Conservation (phyloP, 805 yeast species). For the Nakazawaea anatomiae region DNA sequence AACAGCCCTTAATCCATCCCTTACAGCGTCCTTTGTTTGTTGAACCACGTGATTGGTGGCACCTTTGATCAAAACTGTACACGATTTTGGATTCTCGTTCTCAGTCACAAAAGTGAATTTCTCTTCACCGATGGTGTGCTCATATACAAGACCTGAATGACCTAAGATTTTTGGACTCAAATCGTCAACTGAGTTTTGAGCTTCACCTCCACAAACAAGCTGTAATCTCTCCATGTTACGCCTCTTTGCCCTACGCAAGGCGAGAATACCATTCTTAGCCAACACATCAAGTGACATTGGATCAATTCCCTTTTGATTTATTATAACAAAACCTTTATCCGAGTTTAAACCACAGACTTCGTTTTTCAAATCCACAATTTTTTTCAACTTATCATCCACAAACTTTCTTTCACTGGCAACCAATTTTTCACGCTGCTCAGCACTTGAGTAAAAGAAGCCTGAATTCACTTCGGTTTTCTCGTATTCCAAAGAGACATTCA, state of each 20-base stretch:
- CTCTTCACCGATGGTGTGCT: slow-evolving; percentile 93
- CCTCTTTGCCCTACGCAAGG: slow-evolving; percentile 96
- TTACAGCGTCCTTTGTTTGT: slow-evolving; percentile 94
- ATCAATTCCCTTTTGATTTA: slow-evolving; percentile 97
- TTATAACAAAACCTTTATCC: slow-evolving; percentile 79
- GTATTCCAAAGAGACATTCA: slow-evolving; percentile 92
- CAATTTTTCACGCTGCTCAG: slow-evolving; percentile 93
- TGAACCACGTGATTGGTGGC: slow-evolving; percentile 83
- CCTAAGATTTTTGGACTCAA: slow-evolving; percentile 77
- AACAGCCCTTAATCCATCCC: slow-evolving; percentile 95
- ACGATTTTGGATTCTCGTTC: slow-evolving; percentile 81
- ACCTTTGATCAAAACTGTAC: slow-evolving; percentile 88
- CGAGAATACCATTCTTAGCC: slow-evolving; percentile 89
- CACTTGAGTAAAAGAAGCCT: slow-evolving; percentile 88
- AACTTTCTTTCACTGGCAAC: slow-evolving; percentile 91
- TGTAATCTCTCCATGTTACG: slow-evolving; percentile 99
- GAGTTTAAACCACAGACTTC: slow-evolving; percentile 78
- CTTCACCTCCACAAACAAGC: slow-evolving; percentile 93
- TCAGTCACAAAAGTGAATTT: slow-evolving; percentile 95
- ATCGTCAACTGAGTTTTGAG: slow-evolving; percentile 96
- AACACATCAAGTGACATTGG: slow-evolving; percentile 95
- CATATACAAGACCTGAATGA: slow-evolving; percentile 83
- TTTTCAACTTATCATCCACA: slow-evolving; percentile 87
- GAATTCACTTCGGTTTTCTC: slow-evolving; percentile 98
- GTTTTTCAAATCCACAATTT: slow-evolving; percentile 89